These are phyloP conservation scores for Phlebiopsis gigantea DNA, from an alignment of 768 basidiomycete species.

Conservation along the genomic window DNA sequence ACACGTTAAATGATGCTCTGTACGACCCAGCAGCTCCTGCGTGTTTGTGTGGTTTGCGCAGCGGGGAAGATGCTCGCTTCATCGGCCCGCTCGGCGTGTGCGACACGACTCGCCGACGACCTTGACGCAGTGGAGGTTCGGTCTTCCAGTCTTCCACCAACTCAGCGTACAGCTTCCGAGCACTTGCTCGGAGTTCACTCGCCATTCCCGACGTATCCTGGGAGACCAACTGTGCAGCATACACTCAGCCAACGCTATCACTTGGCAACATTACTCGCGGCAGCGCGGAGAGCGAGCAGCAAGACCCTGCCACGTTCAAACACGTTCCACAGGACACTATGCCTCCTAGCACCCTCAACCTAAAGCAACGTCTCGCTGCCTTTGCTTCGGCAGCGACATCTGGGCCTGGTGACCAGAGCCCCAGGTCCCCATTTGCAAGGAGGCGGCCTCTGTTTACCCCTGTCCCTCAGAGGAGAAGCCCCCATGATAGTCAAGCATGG, in stretches of 20 bases:
- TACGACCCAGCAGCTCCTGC: no score
- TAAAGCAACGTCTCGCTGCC: constrained; percentile 66
- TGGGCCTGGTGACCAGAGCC: constrained; percentile 13
- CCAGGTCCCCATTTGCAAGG: constrained; percentile 28
- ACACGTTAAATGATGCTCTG: no score
- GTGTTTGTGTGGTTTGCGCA: no score
- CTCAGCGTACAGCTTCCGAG: background rate
- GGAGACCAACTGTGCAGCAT: background rate
- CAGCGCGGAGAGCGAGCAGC: background rate
- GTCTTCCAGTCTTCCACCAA: background rate
- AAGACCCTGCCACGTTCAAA: background rate
- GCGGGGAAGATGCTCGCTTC: no score
- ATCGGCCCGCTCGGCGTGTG: background rate
- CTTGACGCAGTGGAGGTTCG: background rate
- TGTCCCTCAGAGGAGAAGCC: constrained; percentile 28
- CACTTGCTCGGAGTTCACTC: background rate
- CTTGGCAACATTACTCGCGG: background rate
- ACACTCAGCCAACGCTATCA: background rate
- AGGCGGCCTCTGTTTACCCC: constrained; percentile 33
- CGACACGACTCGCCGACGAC: no score
- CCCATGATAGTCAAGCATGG: constrained; percentile 16
- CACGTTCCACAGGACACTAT: background rate
- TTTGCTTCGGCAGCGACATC: constrained; percentile 30
- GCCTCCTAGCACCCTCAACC: constrained; percentile 29
- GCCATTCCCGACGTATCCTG: background rate